Percentiles rank a stretch among this genome's conserved stretches.
Evolutionary conservation across 2,329 filamentous ascomycete genomes (phyloP).

Genomic region (Penicillium janthinellum): DNA sequence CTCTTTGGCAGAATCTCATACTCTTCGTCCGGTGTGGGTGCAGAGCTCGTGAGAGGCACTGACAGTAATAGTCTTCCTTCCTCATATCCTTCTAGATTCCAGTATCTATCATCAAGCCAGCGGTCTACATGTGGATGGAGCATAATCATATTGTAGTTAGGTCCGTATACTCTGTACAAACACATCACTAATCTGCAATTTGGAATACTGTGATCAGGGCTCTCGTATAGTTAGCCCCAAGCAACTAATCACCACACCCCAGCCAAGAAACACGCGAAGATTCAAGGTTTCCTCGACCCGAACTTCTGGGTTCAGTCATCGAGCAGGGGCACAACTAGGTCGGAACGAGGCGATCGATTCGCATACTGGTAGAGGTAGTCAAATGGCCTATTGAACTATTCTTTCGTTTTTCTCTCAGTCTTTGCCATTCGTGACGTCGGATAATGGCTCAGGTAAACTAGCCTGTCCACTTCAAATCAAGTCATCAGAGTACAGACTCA

Average conservation of each 20-base stretch:
- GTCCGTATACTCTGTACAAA: no score
- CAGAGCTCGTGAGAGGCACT: no score
- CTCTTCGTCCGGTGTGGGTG: no score
- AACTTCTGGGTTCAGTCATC: slow-evolving; percentile 1
- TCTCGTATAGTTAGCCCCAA: not conserved
- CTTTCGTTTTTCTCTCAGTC: not conserved
- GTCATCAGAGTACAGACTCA: not conserved
- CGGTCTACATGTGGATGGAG: not conserved
- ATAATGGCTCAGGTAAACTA: not conserved
- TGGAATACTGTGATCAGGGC: not conserved
- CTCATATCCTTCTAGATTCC: not conserved
- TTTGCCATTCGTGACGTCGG: no score
- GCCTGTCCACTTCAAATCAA: not conserved
- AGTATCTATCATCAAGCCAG: not conserved
- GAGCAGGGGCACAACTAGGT: not conserved
- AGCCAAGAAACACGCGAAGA: not conserved
- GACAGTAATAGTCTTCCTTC: no score
- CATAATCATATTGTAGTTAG: not conserved
- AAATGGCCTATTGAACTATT: not conserved
- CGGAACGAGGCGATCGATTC: slow-evolving; percentile 6
- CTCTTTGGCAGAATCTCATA: no score
- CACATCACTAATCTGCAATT: not conserved
- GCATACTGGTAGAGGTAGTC: not conserved
- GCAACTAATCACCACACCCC: slow-evolving; percentile 13
- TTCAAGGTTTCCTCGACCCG: slow-evolving; percentile 4